Conservation (phyloP, 2,329 filamentous ascomycete genomes). For the Lasiodiplodia gonubiensis region DNA sequence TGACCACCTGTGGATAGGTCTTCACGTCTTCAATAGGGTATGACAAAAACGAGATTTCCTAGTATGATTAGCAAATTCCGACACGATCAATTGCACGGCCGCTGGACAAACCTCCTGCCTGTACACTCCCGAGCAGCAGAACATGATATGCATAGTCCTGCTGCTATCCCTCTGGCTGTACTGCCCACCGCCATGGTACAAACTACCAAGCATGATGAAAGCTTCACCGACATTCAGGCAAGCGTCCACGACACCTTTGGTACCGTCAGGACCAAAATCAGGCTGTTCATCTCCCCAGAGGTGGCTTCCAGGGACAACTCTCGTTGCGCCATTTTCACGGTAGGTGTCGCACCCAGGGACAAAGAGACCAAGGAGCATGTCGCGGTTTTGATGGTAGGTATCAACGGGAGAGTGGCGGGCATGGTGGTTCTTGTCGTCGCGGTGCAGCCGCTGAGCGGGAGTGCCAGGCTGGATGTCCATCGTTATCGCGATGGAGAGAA, state of each 20-base stretch:
- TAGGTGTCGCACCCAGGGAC: constrained; percentile 46
- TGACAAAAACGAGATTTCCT: constrained; percentile 44
- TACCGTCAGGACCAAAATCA: constrained; percentile 40
- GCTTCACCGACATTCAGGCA: constrained; percentile 42
- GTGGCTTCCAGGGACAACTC: constrained; percentile 47
- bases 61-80: neutral
- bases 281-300: constrained; percentile 49
- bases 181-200: constrained; percentile 47
- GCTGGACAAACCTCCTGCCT: constrained; percentile 40
- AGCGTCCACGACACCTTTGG: constrained; percentile 34
- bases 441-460: constrained; percentile 43
- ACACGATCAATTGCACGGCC: neutral
- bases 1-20: constrained; percentile 45
- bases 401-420: constrained; percentile 38
- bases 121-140: constrained; percentile 47
- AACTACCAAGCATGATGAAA: constrained; percentile 47
- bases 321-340: constrained; percentile 46
- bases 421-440: constrained; percentile 50
- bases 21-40: constrained; percentile 49
- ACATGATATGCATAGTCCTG: constrained; percentile 49
- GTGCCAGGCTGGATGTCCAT: constrained; percentile 45
- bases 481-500: constrained; percentile 47
- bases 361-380: constrained; percentile 46
- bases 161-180: constrained; percentile 39
- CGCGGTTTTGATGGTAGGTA: constrained; percentile 39